A percentile compares a stretch with the other conserved stretches of the same genome.
phyloP scores from a whole-genome alignment of 805 yeast genomes.

The Clavispora santaluciae region DNA sequence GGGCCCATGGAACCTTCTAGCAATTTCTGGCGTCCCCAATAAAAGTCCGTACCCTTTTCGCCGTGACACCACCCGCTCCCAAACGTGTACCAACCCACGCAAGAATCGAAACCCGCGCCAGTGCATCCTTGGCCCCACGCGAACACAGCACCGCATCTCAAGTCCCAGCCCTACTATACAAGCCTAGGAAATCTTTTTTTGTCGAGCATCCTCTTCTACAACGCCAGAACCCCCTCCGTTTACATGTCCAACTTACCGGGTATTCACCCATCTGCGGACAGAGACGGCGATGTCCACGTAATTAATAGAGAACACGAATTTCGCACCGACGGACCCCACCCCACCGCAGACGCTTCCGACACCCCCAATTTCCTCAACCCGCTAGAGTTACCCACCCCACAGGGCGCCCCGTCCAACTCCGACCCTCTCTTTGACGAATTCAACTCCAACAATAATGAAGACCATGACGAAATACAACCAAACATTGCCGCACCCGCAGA shows the following conservation, averaged over 20 bases:
- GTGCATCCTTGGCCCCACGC: too few relatives aligned
- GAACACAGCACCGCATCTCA: too few relatives aligned
- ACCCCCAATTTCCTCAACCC: constrained; percentile 16
- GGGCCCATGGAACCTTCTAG: constrained; percentile 4
- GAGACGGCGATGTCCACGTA: constrained; percentile 14
- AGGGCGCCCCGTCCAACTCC: background rate
- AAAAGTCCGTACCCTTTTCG: background rate
- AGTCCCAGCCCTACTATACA: too few relatives aligned
- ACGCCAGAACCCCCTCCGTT: background rate
- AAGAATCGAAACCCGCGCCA: too few relatives aligned
- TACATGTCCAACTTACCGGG: constrained; percentile 6
- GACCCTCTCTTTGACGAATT: constrained; percentile 8
- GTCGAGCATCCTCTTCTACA: background rate
- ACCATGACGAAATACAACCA: background rate
- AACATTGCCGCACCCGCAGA: background rate
- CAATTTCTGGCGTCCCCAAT: background rate
- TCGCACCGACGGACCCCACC: constrained; percentile 3
- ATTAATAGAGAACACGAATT: constrained; percentile 7
- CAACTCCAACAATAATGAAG: constrained; percentile 1
- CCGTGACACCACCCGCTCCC: too few relatives aligned
- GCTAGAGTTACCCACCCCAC: constrained; percentile 13
- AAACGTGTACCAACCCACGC: too few relatives aligned
- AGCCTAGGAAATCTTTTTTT: background rate
- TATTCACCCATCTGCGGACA: constrained; percentile 5
- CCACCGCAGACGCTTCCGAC: constrained; percentile 10